A percentile compares a stretch with the other conserved stretches of the same genome.
Conservation (phyloP, 345 rosid genomes). For the Anacardium occidentale region DNA sequence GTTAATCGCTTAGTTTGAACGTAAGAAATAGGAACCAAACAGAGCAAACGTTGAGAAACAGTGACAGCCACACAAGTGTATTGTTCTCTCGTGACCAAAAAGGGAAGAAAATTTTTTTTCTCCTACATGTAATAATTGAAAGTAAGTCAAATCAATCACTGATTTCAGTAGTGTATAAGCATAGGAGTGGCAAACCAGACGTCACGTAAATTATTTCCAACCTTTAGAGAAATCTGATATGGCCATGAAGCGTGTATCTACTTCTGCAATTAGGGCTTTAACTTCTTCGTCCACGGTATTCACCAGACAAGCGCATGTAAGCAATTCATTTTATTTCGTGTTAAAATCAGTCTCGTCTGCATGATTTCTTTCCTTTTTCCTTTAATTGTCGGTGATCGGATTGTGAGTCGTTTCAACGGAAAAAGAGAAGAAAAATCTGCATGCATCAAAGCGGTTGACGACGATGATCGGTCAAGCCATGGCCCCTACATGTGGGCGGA, state of each 20-base stretch:
- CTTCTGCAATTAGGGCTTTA: constrained; percentile 50
- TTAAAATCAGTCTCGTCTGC: not conserved
- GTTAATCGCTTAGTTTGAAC: not conserved
- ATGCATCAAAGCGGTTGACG: not conserved
- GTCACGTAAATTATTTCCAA: too few species aligned
- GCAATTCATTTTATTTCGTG: constrained; percentile 11
- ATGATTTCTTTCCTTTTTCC: not conserved
- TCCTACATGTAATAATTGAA: not conserved
- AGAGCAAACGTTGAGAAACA: too few species aligned
- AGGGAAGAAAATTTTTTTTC: not conserved
- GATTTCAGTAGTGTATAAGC: not conserved
- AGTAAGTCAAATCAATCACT: not conserved
- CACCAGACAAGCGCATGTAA: constrained; percentile 63
- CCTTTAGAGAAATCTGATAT: constrained; percentile 14
- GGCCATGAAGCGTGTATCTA: constrained; percentile 60
- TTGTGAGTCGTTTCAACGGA: not conserved
- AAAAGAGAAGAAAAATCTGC: not conserved
- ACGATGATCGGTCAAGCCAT: not conserved
- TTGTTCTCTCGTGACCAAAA: too few species aligned
- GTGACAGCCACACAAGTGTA: too few species aligned
- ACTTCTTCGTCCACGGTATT: constrained; percentile 35
- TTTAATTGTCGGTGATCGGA: not conserved
- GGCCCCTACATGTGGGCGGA: not conserved
- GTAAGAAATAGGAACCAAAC: not conserved
- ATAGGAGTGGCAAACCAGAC: not conserved